Evolutionary conservation across 2,329 filamentous ascomycete genomes (phyloP), one percentile per base, ranked within the genome.

Genomic region (Botryosphaeria agaves): DNA sequence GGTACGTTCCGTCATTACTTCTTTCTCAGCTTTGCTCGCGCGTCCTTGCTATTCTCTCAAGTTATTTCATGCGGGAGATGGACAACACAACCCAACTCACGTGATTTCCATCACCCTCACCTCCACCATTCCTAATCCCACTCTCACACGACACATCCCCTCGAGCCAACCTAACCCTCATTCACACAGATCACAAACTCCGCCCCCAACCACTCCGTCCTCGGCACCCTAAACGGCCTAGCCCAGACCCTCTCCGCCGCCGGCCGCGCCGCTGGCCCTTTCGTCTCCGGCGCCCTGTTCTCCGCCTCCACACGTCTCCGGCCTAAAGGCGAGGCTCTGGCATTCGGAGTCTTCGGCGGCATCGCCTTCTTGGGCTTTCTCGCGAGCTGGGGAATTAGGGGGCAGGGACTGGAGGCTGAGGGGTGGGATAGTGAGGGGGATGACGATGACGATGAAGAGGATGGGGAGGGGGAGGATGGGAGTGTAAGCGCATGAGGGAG

Each of bases 231-330:
- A 16, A 94, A 98, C 46, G 89, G 89, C 7, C 68, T 95, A 18
- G 89, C 89, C 0, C 89, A 98, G 53, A 93, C 84, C 0, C 70
- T 98, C 0, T 92, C 83, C 0, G 89, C 89, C 0, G 82, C 81
- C 0, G 89, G 89, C 6, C 74, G 89, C 35, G 84, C 85, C 26
- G 69, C 83, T 0, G 89, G 89, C 0, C 89, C 89, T 0, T 85
- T 95, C 40, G 60, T 92, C 0, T 89, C 84, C 0, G 89, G 89
- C 0, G 75, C 75, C 0, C 61, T 98, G 0, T 98, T 92, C 51
- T 82, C 82, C 0, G 59, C 87, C 1, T 76, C 83, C 0, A 76
- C 72, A 0, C 66, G 69, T 29, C 64, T 93, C 4, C 59, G 66
- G 7, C 79, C 76, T 2, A 89, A 84, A 45, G 87, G 89, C 1